Conservation (phyloP, 2,329 filamentous ascomycete genomes). For the Amesomyces nigricolor region DNA sequence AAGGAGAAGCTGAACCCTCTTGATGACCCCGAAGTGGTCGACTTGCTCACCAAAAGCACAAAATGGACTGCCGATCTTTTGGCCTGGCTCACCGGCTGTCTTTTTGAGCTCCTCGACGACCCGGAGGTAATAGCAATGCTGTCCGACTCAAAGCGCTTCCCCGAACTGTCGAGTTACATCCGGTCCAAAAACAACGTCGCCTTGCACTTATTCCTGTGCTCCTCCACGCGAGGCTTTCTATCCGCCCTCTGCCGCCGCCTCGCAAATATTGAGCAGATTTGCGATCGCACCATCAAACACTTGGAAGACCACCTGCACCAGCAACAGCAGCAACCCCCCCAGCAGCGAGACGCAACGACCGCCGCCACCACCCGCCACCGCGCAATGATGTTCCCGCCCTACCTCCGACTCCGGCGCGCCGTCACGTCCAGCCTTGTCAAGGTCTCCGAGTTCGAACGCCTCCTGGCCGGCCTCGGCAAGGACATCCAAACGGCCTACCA, state of each 20-base stretch:
- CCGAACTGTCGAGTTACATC: constrained; percentile 47
- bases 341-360: constrained; percentile 29
- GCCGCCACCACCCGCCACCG: constrained; percentile 39
- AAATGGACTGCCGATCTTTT: constrained; percentile 73
- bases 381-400: constrained; percentile 51
- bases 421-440: constrained; percentile 50
- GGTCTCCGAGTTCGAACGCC: constrained; percentile 56
- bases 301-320: constrained; percentile 36
- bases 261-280: constrained; percentile 48
- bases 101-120: constrained; percentile 52
- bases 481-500: constrained; percentile 50
- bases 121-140: constrained; percentile 46
- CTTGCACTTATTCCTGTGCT: constrained; percentile 63
- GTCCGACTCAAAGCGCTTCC: constrained; percentile 39
- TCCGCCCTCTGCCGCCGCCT: constrained; percentile 63
- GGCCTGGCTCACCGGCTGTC: constrained; percentile 54
- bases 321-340: constrained; percentile 34
- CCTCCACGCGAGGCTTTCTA: constrained; percentile 67
- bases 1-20: constrained; percentile 54
- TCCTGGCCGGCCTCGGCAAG: constrained; percentile 46
- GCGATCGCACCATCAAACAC: constrained; percentile 45
- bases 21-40: constrained; percentile 67
- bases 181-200: constrained; percentile 51
- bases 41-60: constrained; percentile 66
- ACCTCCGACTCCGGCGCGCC: constrained; percentile 49